Percentiles rank a stretch among this genome's conserved stretches.
These are phyloP conservation scores for Simplicillium aogashimaense DNA, from an alignment of 2,329 filamentous ascomycete species.

Conservation along the genomic window DNA sequence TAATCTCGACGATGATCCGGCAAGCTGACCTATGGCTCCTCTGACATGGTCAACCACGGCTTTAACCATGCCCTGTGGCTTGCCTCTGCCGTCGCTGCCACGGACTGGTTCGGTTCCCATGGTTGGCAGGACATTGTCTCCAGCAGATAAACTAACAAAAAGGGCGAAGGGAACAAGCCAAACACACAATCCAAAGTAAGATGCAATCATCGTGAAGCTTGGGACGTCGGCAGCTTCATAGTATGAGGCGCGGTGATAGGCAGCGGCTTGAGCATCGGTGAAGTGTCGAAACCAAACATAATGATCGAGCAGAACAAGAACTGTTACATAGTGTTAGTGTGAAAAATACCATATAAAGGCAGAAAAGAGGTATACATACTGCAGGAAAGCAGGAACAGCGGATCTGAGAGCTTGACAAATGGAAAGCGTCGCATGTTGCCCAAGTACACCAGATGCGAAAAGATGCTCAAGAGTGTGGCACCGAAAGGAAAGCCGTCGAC, in stretches of 20 bases:
- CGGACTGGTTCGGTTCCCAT: conserved; percentile 61
- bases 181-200: conserved; percentile 91
- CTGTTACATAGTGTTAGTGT: conserved; percentile 26
- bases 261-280: conserved; percentile 49
- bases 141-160: conserved; percentile 88
- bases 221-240: conserved; percentile 59
- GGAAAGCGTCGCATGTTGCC: conserved; percentile 71
- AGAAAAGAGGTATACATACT: conserved; percentile 36
- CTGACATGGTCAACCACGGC: conserved; percentile 50
- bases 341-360: neutral
- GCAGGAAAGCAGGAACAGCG: conserved; percentile 77
- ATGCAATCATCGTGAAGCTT: conserved; percentile 86
- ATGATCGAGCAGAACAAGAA: conserved; percentile 80
- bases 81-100: conserved; percentile 32
- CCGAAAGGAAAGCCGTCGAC: conserved; percentile 79
- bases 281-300: conserved; percentile 96
- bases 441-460: conserved; percentile 75
- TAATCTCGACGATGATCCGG: conserved; percentile 15
- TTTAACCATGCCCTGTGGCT: conserved; percentile 57
- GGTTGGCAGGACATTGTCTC: conserved; percentile 87
- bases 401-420: conserved; percentile 77
- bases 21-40: conserved; percentile 38
- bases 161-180: conserved; percentile 94
- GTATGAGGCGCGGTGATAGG: conserved; percentile 49
- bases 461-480: conserved; percentile 64